Base-by-base conservation (phyloP, 345 rosid genomes). In the Ricinus communis region DNA sequence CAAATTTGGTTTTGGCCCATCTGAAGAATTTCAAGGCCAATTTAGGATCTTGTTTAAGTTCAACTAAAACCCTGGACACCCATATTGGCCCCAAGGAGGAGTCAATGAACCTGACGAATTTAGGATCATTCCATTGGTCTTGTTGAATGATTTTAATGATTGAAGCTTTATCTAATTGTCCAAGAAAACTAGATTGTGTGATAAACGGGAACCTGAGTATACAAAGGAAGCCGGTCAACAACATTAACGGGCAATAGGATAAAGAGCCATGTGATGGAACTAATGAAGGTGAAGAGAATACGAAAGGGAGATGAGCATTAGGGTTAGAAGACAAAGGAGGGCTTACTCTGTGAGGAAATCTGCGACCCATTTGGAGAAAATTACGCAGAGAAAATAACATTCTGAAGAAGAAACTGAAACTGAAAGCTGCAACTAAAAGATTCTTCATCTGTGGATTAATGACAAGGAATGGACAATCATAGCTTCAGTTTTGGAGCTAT, bases 11-110 rank as follows among this genome's bases (percentile, higher is more conserved):
- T 80, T 73, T 86, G 8, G 84, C 87, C 90, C 88, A 78, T 41
- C 68, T 85, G 82, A 90, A 90, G 84, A 90, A 83, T 72, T 86
- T 85, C 74, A 85, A 65, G 27, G 95, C 86, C 68, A 81, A 82
- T 14, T 68, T 77, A 0, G 95, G 90, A 25, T 90, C 82, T 62
- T 82, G 59, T 71, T 75, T 82, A 28, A 90, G 64, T 62, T 77
- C 85, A 63, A 81, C 71, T 75, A 87, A 79, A 78, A 82, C 76
- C 86, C 77, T 81, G 2, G 88, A 76, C 27, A 82, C 88, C 87
- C 84, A 83, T 47, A 83, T 61, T 12, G 90, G 85, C 49, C 84
- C 82, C 75, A 78, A 71, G 3, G 77, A 66, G 18, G 84, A 82
- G 65, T 67, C 74, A 53, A 86, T 71, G 21, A 78, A 46, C 54